Evolutionary conservation across 768 basidiomycete genomes (phyloP).

Genomic region (Rhodotorula sphaerocarpa): DNA sequence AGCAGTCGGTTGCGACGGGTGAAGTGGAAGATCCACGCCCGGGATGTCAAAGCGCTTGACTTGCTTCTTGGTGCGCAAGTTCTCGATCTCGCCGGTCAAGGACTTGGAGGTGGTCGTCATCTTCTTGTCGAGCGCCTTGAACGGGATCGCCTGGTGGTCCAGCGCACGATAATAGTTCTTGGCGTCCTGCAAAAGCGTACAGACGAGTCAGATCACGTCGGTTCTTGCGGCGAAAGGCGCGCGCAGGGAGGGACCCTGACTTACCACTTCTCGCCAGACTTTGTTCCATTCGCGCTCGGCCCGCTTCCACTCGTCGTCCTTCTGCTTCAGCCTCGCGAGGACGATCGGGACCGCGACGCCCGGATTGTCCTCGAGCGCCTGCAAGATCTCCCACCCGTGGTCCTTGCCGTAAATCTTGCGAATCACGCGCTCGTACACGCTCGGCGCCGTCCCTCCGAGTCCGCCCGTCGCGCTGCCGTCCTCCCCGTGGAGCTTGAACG

Average conservation of each 20-base stretch:
- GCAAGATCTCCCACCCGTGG: conserved; percentile 62
- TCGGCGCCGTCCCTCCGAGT: conserved; percentile 73
- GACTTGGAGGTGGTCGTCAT: conserved; percentile 72
- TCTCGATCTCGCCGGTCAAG: conserved; percentile 70
- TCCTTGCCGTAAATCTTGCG: conserved; percentile 88
- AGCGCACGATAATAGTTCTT: conserved; percentile 98
- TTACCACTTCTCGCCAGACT: conserved; percentile 84
- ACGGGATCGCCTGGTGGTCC: conserved; percentile 88
- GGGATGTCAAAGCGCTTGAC: conserved; percentile 41
- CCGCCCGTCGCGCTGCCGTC: conserved; percentile 70
- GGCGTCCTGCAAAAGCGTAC: conserved; percentile 50
- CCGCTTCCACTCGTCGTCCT: conserved; percentile 94
- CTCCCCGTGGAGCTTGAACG: conserved; percentile 64
- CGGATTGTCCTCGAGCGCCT: conserved; percentile 83
- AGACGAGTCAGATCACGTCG: background rate
- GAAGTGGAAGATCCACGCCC: background rate
- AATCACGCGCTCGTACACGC: conserved; percentile 81
- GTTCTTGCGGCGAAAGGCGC: background rate
- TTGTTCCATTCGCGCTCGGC: conserved; percentile 91
- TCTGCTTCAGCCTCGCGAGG: conserved; percentile 77
- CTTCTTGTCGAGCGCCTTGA: conserved; percentile 95
- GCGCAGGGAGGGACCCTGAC: background rate
- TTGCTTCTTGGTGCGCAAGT: conserved; percentile 49
- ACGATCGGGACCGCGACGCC: conserved; percentile 85
- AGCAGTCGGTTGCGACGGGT: conserved; percentile 2